Percentiles rank a stretch among this genome's conserved stretches.
phyloP scores from a whole-genome alignment of 805 yeast species.

The Pichia ethanolica region DNA sequence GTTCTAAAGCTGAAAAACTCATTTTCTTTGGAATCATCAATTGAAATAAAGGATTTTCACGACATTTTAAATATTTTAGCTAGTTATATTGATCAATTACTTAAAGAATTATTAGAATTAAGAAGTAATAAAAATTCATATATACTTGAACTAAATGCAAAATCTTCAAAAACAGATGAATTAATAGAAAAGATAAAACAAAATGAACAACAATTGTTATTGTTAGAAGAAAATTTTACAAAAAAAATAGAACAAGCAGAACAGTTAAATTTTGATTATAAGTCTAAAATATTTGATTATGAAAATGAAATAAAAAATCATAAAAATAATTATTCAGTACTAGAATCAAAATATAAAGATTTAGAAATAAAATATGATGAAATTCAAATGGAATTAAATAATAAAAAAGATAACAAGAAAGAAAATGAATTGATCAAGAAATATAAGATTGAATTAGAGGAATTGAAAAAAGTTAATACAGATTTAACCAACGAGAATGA shows the following conservation, averaged over 20 bases:
- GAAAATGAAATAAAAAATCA: background rate
- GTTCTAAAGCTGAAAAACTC: conserved; percentile 12
- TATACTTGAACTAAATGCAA: background rate
- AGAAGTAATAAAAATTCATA: background rate
- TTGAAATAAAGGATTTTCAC: background rate
- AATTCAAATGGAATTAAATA: background rate
- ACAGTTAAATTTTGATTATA: background rate
- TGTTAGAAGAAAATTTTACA: background rate
- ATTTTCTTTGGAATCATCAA: conserved; percentile 5
- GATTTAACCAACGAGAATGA: background rate
- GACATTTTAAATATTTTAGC: conserved; percentile 1
- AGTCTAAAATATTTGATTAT: background rate
- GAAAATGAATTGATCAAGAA: background rate
- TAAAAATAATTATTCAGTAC: background rate
- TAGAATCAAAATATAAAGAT: background rate
- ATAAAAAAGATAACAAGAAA: background rate
- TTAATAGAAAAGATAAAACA: background rate
- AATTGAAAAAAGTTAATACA: background rate
- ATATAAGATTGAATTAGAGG: background rate
- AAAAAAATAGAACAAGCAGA: background rate
- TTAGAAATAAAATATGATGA: background rate
- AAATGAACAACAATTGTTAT: background rate
- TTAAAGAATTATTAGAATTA: background rate
- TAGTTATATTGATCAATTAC: background rate
- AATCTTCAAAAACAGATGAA: background rate